Conservation (phyloP, 1,139 yeast genomes). For the Suhomyces bokatorum region DNA sequence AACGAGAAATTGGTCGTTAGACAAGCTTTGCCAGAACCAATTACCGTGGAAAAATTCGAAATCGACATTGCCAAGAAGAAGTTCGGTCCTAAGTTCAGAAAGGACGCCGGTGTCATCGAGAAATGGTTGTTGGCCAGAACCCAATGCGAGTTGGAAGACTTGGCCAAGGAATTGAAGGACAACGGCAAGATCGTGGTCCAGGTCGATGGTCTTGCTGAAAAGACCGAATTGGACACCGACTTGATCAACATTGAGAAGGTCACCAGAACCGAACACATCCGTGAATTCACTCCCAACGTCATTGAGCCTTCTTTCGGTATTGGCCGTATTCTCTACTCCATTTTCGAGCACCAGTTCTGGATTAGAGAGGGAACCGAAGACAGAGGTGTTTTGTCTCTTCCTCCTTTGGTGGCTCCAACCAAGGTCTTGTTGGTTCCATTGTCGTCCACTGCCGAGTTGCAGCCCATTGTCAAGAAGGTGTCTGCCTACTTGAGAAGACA, state of each 20-base stretch:
- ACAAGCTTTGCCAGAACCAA: constrained; percentile 82
- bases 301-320: constrained; percentile 99
- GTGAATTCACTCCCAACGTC: constrained; percentile 96
- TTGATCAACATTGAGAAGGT: constrained; percentile 76
- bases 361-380: constrained; percentile 88
- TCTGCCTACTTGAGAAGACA: constrained; percentile 70
- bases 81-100: constrained; percentile 96
- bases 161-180: constrained; percentile 64
- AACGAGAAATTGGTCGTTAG: constrained; percentile 94
- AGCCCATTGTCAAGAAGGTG: constrained; percentile 71
- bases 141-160: constrained; percentile 81
- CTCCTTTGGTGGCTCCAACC: constrained; percentile 96
- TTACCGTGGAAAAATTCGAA: constrained; percentile 79
- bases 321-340: constrained; percentile 92
- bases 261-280: constrained; percentile 81
- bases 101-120: constrained; percentile 92
- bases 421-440: constrained; percentile 95
- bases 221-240: constrained; percentile 68
- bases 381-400: constrained; percentile 89
- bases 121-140: constrained; percentile 73
- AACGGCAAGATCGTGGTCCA: constrained; percentile 66
- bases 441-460: constrained; percentile 78
- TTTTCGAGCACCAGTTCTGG: constrained; percentile 96
- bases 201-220: constrained; percentile 60
- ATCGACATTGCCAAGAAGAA: constrained; percentile 88